These are phyloP conservation scores for Solanum hybrid DNA, from an alignment of 305 asterid species.

Conservation along the genomic window DNA sequence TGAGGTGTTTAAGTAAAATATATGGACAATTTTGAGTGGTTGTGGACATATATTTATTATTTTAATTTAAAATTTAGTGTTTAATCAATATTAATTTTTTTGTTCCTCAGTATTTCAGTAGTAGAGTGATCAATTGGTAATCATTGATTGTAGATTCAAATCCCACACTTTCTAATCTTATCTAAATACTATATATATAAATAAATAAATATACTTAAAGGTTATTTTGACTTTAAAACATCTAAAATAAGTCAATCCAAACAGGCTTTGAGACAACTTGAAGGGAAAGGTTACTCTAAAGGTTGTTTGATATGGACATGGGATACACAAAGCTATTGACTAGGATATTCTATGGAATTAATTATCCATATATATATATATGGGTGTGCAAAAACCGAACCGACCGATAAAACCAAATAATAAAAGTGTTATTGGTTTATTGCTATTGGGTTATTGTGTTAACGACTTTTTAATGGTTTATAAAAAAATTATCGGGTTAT, in stretches of 20 bases:
- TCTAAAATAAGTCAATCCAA: no score
- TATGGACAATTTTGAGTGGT: no score
- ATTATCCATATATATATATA: no score
- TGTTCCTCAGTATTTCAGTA: neutral
- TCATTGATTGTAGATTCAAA: neutral
- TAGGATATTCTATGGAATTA: neutral
- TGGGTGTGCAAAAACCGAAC: no score
- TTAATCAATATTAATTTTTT: neutral
- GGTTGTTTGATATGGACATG: neutral
- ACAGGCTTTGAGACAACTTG: neutral
- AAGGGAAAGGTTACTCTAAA: neutral
- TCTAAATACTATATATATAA: neutral
- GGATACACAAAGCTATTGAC: neutral
- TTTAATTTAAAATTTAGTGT: neutral
- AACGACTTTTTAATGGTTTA: neutral
- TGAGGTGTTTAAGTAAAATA: no score
- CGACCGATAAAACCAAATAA: neutral
- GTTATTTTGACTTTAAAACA: neutral
- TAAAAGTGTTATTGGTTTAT: no score
- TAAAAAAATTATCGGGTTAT: neutral
- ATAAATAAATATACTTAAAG: neutral
- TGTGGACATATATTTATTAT: neutral
- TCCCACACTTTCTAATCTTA: neutral
- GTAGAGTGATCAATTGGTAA: neutral
- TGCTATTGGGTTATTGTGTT: neutral